These are phyloP conservation scores for Venturiaceae sp. DNA, from an alignment of 2,329 filamentous ascomycete genomes.

Conservation along the genomic window DNA sequence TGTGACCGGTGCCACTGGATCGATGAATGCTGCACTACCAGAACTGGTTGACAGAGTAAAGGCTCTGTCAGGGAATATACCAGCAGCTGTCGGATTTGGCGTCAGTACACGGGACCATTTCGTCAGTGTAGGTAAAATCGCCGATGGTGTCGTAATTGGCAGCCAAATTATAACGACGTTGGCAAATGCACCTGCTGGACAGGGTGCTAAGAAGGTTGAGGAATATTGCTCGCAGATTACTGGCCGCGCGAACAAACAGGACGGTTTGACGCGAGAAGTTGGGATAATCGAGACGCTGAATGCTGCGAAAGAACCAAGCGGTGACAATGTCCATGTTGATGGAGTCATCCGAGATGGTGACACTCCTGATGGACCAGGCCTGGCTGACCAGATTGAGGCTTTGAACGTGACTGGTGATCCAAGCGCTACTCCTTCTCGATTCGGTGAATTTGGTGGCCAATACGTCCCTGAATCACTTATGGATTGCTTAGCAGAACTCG, in stretches of 20 bases:
- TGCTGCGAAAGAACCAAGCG: constrained; percentile 47
- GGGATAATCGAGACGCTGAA: constrained; percentile 60
- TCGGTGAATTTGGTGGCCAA: constrained; percentile 93
- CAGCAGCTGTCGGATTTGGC: constrained; percentile 89
- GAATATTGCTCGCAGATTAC: constrained; percentile 76
- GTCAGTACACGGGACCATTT: constrained; percentile 96
- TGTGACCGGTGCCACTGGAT: constrained; percentile 82
- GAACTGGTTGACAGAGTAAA: constrained; percentile 78
- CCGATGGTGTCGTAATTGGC: constrained; percentile 93
- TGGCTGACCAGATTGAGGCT: constrained; percentile 77
- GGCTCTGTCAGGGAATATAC: constrained; percentile 82
- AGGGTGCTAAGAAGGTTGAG: constrained; percentile 64
- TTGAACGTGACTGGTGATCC: constrained; percentile 53
- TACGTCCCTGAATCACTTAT: constrained; percentile 97
- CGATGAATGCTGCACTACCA: constrained; percentile 71
- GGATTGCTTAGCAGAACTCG: constrained; percentile 87
- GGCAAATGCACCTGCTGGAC: constrained; percentile 54
- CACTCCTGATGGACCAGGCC: constrained; percentile 47
- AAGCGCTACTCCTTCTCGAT: constrained; percentile 66
- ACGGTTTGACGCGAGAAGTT: constrained; percentile 51
- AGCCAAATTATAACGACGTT: constrained; percentile 87
- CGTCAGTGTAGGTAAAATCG: constrained; percentile 67
- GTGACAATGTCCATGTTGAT: constrained; percentile 52
- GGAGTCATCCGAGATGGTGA: constrained; percentile 54
- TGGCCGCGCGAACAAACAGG: constrained; percentile 41